Evolutionary conservation across 1,284 basidiomycete species (phyloP).

Genomic region (Laetiporus sulphureus): DNA sequence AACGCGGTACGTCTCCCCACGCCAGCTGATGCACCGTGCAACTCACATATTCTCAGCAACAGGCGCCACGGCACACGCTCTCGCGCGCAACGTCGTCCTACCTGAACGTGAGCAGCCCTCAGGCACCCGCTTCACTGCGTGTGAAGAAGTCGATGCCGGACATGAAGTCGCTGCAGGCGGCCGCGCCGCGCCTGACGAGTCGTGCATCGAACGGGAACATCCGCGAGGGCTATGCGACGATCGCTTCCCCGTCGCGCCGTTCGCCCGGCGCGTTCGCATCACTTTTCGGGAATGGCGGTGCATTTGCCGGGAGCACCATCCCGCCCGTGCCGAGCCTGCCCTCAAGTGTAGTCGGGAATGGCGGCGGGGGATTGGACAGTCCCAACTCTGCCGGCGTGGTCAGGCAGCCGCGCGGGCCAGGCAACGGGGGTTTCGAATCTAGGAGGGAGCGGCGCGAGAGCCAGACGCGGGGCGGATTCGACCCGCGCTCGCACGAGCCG

Average conservation of each 20-base stretch:
- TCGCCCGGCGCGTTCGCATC: constrained; percentile 64
- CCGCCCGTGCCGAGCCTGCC: constrained; percentile 78
- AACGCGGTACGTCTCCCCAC: constrained; percentile 43
- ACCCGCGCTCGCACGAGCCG: constrained; percentile 76
- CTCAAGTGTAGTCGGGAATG: constrained; percentile 41
- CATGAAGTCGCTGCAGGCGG: constrained; percentile 80
- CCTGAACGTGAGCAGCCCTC: constrained; percentile 47
- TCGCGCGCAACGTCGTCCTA: constrained; percentile 72
- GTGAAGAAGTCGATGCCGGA: constrained; percentile 96
- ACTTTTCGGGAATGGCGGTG: constrained; percentile 50
- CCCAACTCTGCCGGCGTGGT: constrained; percentile 61
- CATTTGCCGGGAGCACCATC: constrained; percentile 40
- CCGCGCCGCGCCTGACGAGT: constrained; percentile 72
- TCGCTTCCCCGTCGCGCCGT: constrained; percentile 74
- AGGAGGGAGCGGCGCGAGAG: constrained; percentile 61
- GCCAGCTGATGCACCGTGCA: constrained; percentile 8
- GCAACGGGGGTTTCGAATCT: constrained; percentile 59
- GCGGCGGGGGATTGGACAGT: constrained; percentile 29
- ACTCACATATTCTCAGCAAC: constrained; percentile 26
- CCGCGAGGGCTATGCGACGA: constrained; percentile 84
- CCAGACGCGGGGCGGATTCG: constrained; percentile 54
- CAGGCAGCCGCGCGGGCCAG: constrained; percentile 76
- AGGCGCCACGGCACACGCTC: constrained; percentile 45
- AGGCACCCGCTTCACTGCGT: constrained; percentile 55
- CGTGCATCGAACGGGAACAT: constrained; percentile 89